Evolutionary conservation across 331 rosid genomes (phyloP).

Genomic region (Dryas integrifolia): DNA sequence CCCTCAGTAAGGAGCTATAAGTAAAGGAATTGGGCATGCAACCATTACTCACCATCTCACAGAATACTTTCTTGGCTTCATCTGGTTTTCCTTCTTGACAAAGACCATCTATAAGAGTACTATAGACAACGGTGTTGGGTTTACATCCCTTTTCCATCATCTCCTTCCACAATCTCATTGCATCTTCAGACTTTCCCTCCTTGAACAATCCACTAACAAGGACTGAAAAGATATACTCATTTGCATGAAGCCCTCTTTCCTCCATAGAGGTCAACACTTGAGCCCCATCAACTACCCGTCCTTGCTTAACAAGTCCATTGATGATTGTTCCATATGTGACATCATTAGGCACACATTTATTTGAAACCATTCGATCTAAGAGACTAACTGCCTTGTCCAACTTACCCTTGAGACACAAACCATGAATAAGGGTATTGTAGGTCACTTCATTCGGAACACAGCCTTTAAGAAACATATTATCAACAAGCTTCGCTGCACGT

Average conservation of each 20-base stretch:
- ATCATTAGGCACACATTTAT: constrained; percentile 73
- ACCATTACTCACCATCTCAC: constrained; percentile 67
- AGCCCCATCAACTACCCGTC: constrained; percentile 64
- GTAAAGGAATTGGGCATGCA: constrained; percentile 62
- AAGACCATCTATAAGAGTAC: constrained; percentile 79
- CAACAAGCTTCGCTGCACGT: constrained; percentile 75
- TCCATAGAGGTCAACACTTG: constrained; percentile 56
- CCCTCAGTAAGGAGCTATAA: constrained; percentile 81
- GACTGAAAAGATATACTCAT: constrained; percentile 67
- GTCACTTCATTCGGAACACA: constrained; percentile 84
- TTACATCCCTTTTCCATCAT: constrained; percentile 63
- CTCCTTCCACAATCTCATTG: constrained; percentile 69
- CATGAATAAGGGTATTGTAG: constrained; percentile 75
- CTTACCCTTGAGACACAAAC: constrained; percentile 82
- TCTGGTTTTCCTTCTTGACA: constrained; percentile 73
- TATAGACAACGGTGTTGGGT: constrained; percentile 63
- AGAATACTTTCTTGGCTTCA: constrained; percentile 55
- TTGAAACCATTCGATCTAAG: constrained; percentile 58
- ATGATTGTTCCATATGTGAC: constrained; percentile 84
- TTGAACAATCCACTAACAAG: constrained; percentile 85
- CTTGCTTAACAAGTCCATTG: constrained; percentile 76
- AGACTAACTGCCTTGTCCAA: constrained; percentile 77
- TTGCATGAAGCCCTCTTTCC: constrained; percentile 66
- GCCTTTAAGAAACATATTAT: constrained; percentile 90
- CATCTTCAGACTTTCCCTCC: constrained; percentile 69